Conservation (phyloP, 176 grass and related monocot genomes). For the Aegilops longissima region DNA sequence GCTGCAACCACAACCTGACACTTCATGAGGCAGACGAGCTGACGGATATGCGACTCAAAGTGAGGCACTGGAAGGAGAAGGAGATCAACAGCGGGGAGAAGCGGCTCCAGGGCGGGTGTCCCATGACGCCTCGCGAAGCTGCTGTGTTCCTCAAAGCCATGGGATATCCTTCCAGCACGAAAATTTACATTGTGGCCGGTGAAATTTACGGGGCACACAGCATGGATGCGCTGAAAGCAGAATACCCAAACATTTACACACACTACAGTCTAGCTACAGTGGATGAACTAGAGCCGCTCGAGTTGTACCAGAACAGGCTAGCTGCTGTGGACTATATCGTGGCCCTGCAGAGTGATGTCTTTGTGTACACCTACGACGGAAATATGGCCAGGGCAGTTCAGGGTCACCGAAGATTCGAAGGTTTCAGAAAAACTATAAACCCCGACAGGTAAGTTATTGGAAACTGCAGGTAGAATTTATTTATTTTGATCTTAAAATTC, state of each 20-base stretch:
- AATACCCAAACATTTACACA: slow-evolving; percentile 74
- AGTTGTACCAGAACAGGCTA: slow-evolving; percentile 57
- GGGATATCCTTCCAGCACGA: slow-evolving; percentile 62
- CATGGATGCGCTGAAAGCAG: slow-evolving; percentile 51
- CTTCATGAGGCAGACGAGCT: slow-evolving; percentile 51
- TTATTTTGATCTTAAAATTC: not conserved
- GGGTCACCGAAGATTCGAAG: slow-evolving; percentile 66
- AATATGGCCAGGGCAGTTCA: slow-evolving; percentile 87
- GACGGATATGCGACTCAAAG: slow-evolving; percentile 51
- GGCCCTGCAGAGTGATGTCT: slow-evolving; percentile 59
- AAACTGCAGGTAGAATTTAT: not conserved
- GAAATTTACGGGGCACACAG: slow-evolving; percentile 59
- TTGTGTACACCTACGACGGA: slow-evolving; percentile 77
- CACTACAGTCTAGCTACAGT: slow-evolving; percentile 56
- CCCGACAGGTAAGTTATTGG: slow-evolving; percentile 54
- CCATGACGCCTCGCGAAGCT: slow-evolving; percentile 77
- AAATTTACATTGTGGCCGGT: slow-evolving; percentile 74
- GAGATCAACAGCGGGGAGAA: slow-evolving; percentile 61
- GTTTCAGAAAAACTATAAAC: slow-evolving; percentile 76
- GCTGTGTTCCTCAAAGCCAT: slow-evolving; percentile 72
- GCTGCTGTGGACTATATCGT: slow-evolving; percentile 79
- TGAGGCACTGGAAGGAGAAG: slow-evolving; percentile 82
- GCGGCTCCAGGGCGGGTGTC: slow-evolving; percentile 59
- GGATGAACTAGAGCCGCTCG: slow-evolving; percentile 61
- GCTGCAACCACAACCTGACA: slow-evolving; percentile 70